A percentile compares a stretch with the other conserved stretches of the same genome.
Conservation (phyloP, 2,329 filamentous ascomycete genomes). For the Fusarium sp. region DNA sequence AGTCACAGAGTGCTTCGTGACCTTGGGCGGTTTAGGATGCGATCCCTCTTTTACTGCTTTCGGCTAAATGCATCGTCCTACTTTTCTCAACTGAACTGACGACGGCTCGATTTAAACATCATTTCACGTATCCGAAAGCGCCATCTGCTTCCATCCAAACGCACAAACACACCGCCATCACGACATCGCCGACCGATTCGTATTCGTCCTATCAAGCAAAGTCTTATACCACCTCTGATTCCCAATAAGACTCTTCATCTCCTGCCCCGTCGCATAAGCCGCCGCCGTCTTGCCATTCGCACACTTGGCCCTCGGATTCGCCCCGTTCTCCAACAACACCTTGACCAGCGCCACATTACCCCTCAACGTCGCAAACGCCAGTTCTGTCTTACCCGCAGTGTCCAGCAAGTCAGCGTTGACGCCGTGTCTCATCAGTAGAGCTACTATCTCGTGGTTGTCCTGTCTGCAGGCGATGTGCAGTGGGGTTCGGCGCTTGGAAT, state of each 20-base stretch:
- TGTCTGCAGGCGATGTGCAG: background rate
- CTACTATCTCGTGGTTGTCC: background rate
- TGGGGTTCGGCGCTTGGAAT: background rate
- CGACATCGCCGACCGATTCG: background rate
- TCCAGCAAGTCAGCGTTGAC: background rate
- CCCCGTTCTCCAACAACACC: background rate
- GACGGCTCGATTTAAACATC: fast-evolving
- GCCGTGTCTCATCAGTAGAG: background rate
- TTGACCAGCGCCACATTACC: background rate
- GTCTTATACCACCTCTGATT: background rate
- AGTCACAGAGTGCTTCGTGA: background rate
- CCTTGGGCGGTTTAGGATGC: background rate
- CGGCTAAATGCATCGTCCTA: no score
- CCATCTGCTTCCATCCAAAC: background rate
- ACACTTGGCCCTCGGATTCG: background rate
- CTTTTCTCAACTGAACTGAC: background rate
- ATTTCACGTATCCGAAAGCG: background rate
- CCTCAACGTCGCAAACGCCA: background rate
- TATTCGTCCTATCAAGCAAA: background rate
- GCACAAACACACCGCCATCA: fast-evolving
- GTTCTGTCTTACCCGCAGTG: background rate
- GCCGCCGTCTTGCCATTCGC: slow-evolving; percentile 1
- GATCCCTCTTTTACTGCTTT: background rate
- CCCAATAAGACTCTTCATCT: background rate
- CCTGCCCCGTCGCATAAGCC: background rate